phyloP scores from a whole-genome alignment of 2,329 filamentous ascomycete genomes.

The Calonectria multiphialidica region DNA sequence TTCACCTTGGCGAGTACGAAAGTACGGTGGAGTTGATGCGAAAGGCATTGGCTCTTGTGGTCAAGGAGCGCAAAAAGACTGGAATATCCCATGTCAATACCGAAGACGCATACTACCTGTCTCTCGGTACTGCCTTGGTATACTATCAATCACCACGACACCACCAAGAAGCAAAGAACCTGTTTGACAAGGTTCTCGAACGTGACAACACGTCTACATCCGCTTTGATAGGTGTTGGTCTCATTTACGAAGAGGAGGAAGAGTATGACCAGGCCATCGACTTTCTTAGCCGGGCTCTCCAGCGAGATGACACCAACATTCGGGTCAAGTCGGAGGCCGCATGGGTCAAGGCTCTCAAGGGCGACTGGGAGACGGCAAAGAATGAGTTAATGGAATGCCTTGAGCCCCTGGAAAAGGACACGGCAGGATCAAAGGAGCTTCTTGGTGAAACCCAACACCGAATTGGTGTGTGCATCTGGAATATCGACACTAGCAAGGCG shows the following conservation, averaged over 20 bases:
- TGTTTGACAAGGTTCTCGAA: conserved; percentile 86
- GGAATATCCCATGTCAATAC: conserved; percentile 78
- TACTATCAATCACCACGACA: conserved; percentile 91
- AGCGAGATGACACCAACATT: conserved; percentile 79
- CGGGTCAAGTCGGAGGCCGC: conserved; percentile 88
- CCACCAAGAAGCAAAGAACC: conserved; percentile 86
- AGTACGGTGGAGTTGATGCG: conserved; percentile 83
- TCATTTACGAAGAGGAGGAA: conserved; percentile 94
- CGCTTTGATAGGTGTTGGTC: conserved; percentile 88
- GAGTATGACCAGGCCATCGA: conserved; percentile 85
- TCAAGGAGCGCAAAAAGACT: conserved; percentile 72
- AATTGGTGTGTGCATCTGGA: conserved; percentile 89
- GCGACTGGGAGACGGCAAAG: conserved; percentile 77
- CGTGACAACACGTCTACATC: conserved; percentile 82
- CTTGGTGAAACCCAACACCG: conserved; percentile 89
- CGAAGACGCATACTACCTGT: conserved; percentile 79
- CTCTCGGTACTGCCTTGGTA: conserved; percentile 88
- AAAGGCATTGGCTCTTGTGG: conserved; percentile 74
- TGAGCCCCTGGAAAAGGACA: conserved; percentile 71
- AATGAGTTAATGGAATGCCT: conserved; percentile 79
- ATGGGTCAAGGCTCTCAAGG: conserved; percentile 90
- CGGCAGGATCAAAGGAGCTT: conserved; percentile 72
- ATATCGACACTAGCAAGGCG: conserved; percentile 78
- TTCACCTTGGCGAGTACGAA: conserved; percentile 87
- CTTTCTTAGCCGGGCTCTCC: conserved; percentile 82